Evolutionary conservation across 2,329 filamentous ascomycete genomes (phyloP).

Genomic region (Volutella citrinella): DNA sequence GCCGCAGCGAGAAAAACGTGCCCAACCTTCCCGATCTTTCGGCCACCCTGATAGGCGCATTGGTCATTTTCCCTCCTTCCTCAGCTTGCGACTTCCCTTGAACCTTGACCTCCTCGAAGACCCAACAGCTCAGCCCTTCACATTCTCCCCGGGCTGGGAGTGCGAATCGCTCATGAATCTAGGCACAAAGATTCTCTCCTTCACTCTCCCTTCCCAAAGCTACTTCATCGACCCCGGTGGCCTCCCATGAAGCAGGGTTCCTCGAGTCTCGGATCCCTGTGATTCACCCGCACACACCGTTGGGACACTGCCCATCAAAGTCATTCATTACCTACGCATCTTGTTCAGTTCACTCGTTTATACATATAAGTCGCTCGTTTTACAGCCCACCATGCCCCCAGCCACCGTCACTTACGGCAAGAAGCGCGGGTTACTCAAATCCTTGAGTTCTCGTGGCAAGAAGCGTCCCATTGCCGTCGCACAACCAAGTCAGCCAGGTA

Average conservation of each 20-base stretch:
- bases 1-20: too few species aligned
- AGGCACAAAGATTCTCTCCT: conserved; percentile 3
- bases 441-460: conserved; percentile 27
- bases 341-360: conserved; percentile 5
- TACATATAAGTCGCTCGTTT: conserved; percentile 4
- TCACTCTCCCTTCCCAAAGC: conserved; percentile 7
- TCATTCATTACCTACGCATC: not conserved
- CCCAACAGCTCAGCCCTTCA: not conserved
- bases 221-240: conserved; percentile 8
- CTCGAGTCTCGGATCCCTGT: too few species aligned
- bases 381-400: conserved; percentile 22
- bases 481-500: conserved; percentile 3
- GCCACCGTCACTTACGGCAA: conserved; percentile 27
- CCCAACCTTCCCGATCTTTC: too few species aligned
- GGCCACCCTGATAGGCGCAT: too few species aligned
- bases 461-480: too few species aligned
- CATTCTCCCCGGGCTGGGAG: not conserved
- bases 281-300: conserved; percentile 7
- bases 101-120: too few species aligned
- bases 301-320: not conserved
- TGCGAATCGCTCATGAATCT: conserved; percentile 9
- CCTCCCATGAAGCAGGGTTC: conserved; percentile 3
- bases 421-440: conserved; percentile 27
- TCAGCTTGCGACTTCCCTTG: too few species aligned
- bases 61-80: too few species aligned